Evolutionary conservation across 1,139 yeast genomes (phyloP).

Genomic region (Kodamaea alishanica): DNA sequence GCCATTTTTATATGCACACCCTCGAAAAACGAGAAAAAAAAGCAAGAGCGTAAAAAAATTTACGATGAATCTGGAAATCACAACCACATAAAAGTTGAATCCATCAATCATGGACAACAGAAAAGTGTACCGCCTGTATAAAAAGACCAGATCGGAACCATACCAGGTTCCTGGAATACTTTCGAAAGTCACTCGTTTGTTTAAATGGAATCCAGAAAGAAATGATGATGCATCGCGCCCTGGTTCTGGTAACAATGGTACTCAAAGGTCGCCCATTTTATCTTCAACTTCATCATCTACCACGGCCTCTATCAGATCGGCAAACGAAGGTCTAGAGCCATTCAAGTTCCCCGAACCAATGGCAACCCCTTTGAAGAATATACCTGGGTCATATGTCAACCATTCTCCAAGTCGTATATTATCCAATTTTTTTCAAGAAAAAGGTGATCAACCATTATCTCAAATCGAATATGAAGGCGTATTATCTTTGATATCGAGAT

Average conservation of each 20-base stretch:
- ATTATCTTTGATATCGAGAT: slow-evolving; percentile 45
- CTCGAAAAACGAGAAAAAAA: background rate
- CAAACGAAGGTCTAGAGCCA: slow-evolving; percentile 8
- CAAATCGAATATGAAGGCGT: slow-evolving; percentile 87
- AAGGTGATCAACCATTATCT: slow-evolving; percentile 72
- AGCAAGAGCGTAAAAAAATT: slow-evolving; percentile 1
- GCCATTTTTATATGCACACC: background rate
- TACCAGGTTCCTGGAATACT: slow-evolving; percentile 27
- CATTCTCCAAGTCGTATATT: slow-evolving; percentile 38
- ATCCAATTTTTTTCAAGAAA: slow-evolving; percentile 67
- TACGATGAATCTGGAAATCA: background rate
- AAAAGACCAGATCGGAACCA: slow-evolving; percentile 25
- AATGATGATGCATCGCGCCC: background rate
- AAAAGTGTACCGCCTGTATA: slow-evolving; percentile 32
- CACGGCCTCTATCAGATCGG: slow-evolving; percentile 2
- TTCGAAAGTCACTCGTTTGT: slow-evolving; percentile 31
- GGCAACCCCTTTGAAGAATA: slow-evolving; percentile 8
- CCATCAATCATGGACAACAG: slow-evolving; percentile 44
- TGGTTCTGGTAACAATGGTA: background rate
- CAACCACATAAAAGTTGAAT: background rate
- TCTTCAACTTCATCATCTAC: slow-evolving; percentile 4
- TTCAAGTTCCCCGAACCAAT: slow-evolving; percentile 15
- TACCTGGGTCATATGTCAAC: slow-evolving; percentile 6
- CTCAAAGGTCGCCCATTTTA: slow-evolving; percentile 1
- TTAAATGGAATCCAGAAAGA: slow-evolving; percentile 12